These are phyloP conservation scores for Phaffia rhodozyma DNA, from an alignment of 1,284 basidiomycete species.

Conservation along the genomic window DNA sequence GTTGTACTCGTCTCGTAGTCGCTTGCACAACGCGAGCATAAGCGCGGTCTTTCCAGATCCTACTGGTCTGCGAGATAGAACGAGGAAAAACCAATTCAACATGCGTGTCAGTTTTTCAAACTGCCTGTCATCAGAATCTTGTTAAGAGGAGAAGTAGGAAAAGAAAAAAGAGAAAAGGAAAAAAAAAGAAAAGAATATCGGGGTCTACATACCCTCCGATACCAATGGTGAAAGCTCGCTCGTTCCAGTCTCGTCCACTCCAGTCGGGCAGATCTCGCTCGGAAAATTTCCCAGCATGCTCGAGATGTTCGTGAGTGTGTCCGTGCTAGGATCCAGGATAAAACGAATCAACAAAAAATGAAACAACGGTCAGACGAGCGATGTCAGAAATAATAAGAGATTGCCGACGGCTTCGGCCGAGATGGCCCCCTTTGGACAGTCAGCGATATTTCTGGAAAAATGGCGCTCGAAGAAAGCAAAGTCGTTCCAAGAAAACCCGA, in stretches of 20 bases:
- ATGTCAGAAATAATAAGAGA: neutral
- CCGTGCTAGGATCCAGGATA: slow-evolving; percentile 47
- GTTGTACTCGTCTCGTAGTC: slow-evolving; percentile 71
- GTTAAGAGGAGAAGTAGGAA: neutral
- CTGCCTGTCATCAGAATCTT: neutral
- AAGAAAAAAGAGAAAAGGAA: neutral
- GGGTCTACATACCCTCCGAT: slow-evolving; percentile 68
- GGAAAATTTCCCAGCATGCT: slow-evolving; percentile 65
- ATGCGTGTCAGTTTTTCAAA: neutral
- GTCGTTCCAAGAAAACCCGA: neutral
- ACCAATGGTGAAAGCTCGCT: slow-evolving; percentile 90
- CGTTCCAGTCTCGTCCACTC: slow-evolving; percentile 67
- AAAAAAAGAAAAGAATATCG: slow-evolving; percentile 4
- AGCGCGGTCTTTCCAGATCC: slow-evolving; percentile 96
- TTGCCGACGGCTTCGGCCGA: neutral
- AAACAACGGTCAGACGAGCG: neutral
- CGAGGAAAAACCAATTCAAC: slow-evolving; percentile 1
- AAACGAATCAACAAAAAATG: neutral
- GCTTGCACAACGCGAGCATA: slow-evolving; percentile 80
- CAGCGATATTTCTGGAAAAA: neutral
- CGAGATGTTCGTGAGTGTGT: slow-evolving; percentile 81
- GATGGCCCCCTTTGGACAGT: neutral
- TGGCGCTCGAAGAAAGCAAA: too few relatives aligned
- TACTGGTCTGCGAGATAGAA: slow-evolving; percentile 53
- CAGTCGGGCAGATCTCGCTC: slow-evolving; percentile 91